Evolutionary conservation across 2,329 filamentous ascomycete species (phyloP).

Genomic region (Colletotrichum sp.): DNA sequence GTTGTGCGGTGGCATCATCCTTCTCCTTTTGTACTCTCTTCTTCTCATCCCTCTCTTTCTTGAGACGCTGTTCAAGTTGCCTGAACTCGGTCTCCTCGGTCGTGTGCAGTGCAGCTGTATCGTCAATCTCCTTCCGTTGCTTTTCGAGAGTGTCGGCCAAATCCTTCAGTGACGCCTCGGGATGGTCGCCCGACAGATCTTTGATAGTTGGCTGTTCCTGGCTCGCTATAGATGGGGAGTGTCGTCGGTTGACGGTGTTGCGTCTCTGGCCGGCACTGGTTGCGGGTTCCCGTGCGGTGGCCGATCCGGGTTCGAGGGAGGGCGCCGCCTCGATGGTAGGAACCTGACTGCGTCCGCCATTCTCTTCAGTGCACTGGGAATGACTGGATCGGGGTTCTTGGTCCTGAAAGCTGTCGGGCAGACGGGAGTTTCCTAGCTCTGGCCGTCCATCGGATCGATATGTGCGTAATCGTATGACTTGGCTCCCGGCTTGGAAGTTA

Average conservation of each 20-base stretch:
- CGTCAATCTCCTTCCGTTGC: constrained; percentile 84
- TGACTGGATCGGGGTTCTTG: constrained; percentile 46
- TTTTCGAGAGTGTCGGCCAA: constrained; percentile 82
- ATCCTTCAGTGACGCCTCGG: constrained; percentile 73
- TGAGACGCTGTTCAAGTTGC: constrained; percentile 69
- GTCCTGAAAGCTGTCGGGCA: constrained; percentile 61
- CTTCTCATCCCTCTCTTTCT: constrained; percentile 80
- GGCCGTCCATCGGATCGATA: constrained; percentile 69
- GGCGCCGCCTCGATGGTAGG: constrained; percentile 66
- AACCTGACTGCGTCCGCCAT: constrained; percentile 52
- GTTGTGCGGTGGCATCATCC: constrained; percentile 85
- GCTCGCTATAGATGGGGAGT: constrained; percentile 55
- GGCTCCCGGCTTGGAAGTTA: constrained; percentile 91
- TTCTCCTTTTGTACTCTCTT: constrained; percentile 83
- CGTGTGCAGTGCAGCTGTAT: constrained; percentile 71
- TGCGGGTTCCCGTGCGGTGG: constrained; percentile 69
- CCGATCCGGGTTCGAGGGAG: constrained; percentile 63
- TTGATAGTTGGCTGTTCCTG: constrained; percentile 55
- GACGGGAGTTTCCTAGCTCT: constrained; percentile 59
- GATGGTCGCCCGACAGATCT: constrained; percentile 49
- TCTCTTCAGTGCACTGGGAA: constrained; percentile 41
- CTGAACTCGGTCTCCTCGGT: constrained; percentile 77
- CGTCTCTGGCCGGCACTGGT: constrained; percentile 53
- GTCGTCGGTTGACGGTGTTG: constrained; percentile 74
- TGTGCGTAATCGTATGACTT: constrained; percentile 84